Evolutionary conservation across 495 filamentous ascomycete species (phyloP).

Genomic region (Tirmania nivea): DNA sequence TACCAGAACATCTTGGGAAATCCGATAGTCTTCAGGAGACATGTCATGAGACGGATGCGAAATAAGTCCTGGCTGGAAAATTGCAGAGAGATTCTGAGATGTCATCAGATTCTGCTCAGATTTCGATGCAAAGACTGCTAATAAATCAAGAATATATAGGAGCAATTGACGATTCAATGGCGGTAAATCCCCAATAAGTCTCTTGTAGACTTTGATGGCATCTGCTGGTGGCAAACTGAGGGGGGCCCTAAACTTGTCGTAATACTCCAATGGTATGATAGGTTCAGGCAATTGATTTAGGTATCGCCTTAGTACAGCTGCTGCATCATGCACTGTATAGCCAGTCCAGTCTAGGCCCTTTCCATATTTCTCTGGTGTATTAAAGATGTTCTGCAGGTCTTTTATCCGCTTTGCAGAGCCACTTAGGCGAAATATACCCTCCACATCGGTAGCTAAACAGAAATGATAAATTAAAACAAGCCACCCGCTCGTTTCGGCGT

Average conservation of each 20-base stretch:
- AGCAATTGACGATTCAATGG: constrained; percentile 86
- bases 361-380: constrained; percentile 88
- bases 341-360: constrained; percentile 94
- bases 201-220: constrained; percentile 67
- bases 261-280: constrained; percentile 86
- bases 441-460: constrained; percentile 65
- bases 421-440: constrained; percentile 90
- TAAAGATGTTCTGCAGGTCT: constrained; percentile 73
- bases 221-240: constrained; percentile 51
- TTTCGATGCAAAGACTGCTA: constrained; percentile 95
- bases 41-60: constrained; percentile 90
- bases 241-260: constrained; percentile 74
- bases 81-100: constrained; percentile 81
- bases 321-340: constrained; percentile 96
- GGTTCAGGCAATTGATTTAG: constrained; percentile 88
- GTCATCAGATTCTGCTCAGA: constrained; percentile 94
- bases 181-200: constrained; percentile 76
- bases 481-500: not conserved
- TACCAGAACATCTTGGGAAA: constrained; percentile 92
- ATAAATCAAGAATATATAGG: constrained; percentile 90
- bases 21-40: constrained; percentile 73
- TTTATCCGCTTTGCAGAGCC: constrained; percentile 98
- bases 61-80: constrained; percentile 92
- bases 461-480: constrained; percentile 4
- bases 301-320: constrained; percentile 87